These are phyloP conservation scores for Zygoascus biomembranicola DNA, from an alignment of 805 yeast genomes.

Conservation along the genomic window DNA sequence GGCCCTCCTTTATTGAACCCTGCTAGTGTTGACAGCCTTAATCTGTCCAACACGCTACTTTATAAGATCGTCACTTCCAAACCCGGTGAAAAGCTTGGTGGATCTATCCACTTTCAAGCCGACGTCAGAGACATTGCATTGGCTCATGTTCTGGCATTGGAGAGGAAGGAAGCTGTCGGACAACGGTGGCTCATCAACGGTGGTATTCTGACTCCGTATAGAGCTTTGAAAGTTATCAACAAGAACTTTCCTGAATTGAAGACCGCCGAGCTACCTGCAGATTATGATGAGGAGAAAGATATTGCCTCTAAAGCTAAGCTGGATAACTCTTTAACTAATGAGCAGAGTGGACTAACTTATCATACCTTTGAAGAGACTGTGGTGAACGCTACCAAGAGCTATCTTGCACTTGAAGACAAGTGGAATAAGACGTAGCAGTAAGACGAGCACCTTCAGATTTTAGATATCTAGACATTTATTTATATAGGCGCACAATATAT, in stretches of 20 bases:
- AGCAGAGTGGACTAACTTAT: slow-evolving; percentile 4
- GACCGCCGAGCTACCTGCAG: slow-evolving; percentile 3
- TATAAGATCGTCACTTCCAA: slow-evolving; percentile 25
- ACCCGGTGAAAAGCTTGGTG: slow-evolving; percentile 12
- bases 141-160: slow-evolving; percentile 47
- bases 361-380: slow-evolving; percentile 4
- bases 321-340: slow-evolving; percentile 2
- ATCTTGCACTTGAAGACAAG: slow-evolving; percentile 5
- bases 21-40: slow-evolving; percentile 24
- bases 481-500: too few relatives aligned
- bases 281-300: neutral
- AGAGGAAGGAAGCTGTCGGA: slow-evolving; percentile 23
- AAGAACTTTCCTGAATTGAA: slow-evolving; percentile 8
- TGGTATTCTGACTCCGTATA: slow-evolving; percentile 14
- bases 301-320: neutral
- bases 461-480: too few relatives aligned
- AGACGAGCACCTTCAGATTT: too few relatives aligned
- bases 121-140: slow-evolving; percentile 59
- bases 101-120: slow-evolving; percentile 25
- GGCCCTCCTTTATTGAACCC: slow-evolving; percentile 23
- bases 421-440: neutral
- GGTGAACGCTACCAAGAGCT: slow-evolving; percentile 5
- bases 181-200: slow-evolving; percentile 23
- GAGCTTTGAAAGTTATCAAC: slow-evolving; percentile 7
- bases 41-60: slow-evolving; percentile 30